A percentile compares a stretch with the other conserved stretches of the same genome.
phyloP scores from a whole-genome alignment of 139 green algal species.

The Picochlorum sp. region DNA sequence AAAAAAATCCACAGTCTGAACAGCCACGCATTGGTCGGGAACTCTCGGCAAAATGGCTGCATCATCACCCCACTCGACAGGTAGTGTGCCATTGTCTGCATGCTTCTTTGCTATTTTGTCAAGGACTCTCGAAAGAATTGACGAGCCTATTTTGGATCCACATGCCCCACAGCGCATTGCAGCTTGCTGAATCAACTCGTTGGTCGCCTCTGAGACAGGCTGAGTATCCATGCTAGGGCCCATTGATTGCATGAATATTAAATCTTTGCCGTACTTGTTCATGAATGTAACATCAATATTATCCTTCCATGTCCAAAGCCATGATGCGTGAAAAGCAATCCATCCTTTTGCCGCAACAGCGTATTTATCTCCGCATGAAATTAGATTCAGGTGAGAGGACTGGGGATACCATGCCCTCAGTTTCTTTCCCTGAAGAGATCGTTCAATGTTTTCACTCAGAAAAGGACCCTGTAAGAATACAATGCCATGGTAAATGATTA shows the following conservation, averaged over 20 bases:
- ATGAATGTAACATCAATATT: slow-evolving; percentile 83
- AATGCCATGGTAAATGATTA: not conserved
- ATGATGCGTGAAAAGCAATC: slow-evolving; percentile 35
- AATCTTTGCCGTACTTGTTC: slow-evolving; percentile 50
- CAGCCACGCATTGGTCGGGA: slow-evolving; percentile 39
- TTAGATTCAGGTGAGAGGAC: slow-evolving; percentile 63
- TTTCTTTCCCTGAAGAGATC: slow-evolving; percentile 39
- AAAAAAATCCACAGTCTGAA: slow-evolving; percentile 90
- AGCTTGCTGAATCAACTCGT: slow-evolving; percentile 25
- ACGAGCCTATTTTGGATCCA: slow-evolving; percentile 72
- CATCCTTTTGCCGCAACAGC: slow-evolving; percentile 37
- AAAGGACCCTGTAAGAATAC: slow-evolving; percentile 51
- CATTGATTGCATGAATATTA: slow-evolving; percentile 27
- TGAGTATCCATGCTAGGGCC: not conserved
- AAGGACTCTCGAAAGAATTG: slow-evolving; percentile 40
- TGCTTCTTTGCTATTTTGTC: not conserved
- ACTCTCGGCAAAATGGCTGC: slow-evolving; percentile 48
- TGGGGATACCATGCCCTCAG: slow-evolving; percentile 74
- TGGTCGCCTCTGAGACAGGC: not conserved
- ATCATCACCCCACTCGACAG: slow-evolving; percentile 41
- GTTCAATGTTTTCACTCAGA: slow-evolving; percentile 74
- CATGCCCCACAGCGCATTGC: slow-evolving; percentile 88
- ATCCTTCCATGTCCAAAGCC: slow-evolving; percentile 85
- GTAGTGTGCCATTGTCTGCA: not conserved
- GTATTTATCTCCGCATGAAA: slow-evolving; percentile 50